Percentiles rank a stretch among this genome's conserved stretches.
Conservation (phyloP, 169 alveolate species). For the Theileria annulata region DNA sequence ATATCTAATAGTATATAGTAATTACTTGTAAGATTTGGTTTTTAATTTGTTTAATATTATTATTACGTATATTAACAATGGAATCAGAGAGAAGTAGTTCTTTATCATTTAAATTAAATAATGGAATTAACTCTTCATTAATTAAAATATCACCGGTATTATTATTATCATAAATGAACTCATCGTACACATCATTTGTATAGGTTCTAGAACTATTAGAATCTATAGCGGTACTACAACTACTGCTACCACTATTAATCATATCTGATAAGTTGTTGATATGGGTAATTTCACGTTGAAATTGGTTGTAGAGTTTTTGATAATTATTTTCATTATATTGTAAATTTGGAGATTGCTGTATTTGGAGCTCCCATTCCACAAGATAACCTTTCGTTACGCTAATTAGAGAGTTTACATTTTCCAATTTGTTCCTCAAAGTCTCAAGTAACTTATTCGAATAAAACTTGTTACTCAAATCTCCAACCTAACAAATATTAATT, state of each 20-base stretch:
- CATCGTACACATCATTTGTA: neutral
- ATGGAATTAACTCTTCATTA: constrained; percentile 17
- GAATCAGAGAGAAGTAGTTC: constrained; percentile 39
- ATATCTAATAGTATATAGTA: neutral
- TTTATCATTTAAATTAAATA: constrained; percentile 16
- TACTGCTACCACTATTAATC: constrained; percentile 24
- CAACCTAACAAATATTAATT: constrained; percentile 34
- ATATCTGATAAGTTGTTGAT: constrained; percentile 27
- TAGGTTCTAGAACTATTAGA: neutral
- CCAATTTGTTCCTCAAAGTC: constrained; percentile 57
- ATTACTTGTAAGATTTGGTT: constrained; percentile 44
- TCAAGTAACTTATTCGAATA: constrained; percentile 42
- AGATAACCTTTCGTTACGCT: constrained; percentile 67
- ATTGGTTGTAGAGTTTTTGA: constrained; percentile 38
- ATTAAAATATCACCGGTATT: neutral
- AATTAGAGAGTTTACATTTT: constrained; percentile 51
- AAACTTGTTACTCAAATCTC: constrained; percentile 51
- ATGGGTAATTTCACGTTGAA: constrained; percentile 47
- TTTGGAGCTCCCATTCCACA: constrained; percentile 56
- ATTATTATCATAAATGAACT: neutral
- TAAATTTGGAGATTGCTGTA: constrained; percentile 51
- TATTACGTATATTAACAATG: constrained; percentile 31
- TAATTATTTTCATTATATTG: constrained; percentile 18
- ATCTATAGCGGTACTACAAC: constrained; percentile 18
- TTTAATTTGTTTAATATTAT: constrained; percentile 40